Conservation (phyloP, 2,329 filamentous ascomycete genomes). For the Calonectria hawksworthii region DNA sequence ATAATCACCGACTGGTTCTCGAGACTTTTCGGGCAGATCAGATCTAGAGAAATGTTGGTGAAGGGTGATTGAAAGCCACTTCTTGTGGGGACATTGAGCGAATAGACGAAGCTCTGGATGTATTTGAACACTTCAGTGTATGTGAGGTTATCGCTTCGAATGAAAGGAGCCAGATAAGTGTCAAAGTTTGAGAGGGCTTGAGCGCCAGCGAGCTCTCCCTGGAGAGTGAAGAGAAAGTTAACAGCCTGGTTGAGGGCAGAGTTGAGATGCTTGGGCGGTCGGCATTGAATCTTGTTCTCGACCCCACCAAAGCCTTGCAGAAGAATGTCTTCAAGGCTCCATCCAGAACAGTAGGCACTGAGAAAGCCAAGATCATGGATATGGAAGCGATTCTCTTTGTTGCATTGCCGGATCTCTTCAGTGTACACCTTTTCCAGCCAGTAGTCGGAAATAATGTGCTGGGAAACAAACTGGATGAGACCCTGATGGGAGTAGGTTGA, state of each 20-base stretch:
- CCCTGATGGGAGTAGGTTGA: constrained; percentile 44
- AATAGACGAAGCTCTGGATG: constrained; percentile 43
- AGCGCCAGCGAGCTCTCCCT: constrained; percentile 41
- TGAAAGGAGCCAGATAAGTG: constrained; percentile 40
- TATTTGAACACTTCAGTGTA: constrained; percentile 43
- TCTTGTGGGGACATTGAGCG: constrained; percentile 43
- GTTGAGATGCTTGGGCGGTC: constrained; percentile 41
- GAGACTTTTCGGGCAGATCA: constrained; percentile 37
- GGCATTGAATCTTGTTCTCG: constrained; percentile 44
- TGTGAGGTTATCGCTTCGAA: constrained; percentile 35
- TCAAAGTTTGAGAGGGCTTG: constrained; percentile 42
- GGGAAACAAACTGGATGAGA: constrained; percentile 43
- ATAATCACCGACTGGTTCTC: constrained; percentile 36
- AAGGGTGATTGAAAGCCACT: constrained; percentile 44
- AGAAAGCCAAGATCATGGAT: constrained; percentile 43
- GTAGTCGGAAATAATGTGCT: constrained; percentile 41
- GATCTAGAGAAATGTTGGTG: constrained; percentile 40
- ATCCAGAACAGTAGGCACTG: constrained; percentile 43
- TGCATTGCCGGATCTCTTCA: constrained; percentile 33
- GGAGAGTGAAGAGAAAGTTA: constrained; percentile 42
- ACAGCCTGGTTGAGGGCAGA: constrained; percentile 44
- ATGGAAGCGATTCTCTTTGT: constrained; percentile 40
- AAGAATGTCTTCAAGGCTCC: constrained; percentile 42
- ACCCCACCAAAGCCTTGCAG: constrained; percentile 42
- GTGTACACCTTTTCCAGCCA: constrained; percentile 44